These are phyloP conservation scores for Lecanosticta acicola DNA, from an alignment of 2,329 filamentous ascomycete species.

Conservation along the genomic window DNA sequence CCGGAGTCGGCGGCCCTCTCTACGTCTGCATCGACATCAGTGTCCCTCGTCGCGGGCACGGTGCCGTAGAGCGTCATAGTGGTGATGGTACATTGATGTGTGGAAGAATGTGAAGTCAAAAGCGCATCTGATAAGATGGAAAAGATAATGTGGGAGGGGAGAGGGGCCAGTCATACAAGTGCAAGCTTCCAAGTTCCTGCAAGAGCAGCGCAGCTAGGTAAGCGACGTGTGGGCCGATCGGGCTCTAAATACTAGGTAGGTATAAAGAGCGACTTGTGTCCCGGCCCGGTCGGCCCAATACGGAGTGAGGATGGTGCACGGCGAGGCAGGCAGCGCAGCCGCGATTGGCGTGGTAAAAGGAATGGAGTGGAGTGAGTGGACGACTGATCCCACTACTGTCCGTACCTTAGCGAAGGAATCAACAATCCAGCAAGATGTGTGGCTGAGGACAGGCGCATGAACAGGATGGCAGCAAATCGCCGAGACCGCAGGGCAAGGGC, in stretches of 20 bases:
- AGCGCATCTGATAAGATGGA: not conserved
- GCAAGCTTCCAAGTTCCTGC: not conserved
- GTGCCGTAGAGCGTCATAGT: slow-evolving; percentile 20
- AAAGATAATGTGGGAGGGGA: not conserved
- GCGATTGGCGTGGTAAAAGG: not conserved
- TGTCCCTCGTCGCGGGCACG: slow-evolving; percentile 7
- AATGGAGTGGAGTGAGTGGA: not conserved
- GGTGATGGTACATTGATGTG: not conserved
- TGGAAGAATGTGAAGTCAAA: not conserved
- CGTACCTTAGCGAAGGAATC: not conserved
- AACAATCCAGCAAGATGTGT: too few relatives aligned
- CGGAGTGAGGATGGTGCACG: not conserved
- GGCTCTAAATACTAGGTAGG: not conserved
- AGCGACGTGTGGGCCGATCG: not conserved
- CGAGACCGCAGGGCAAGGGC: too few relatives aligned
- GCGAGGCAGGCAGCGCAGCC: not conserved
- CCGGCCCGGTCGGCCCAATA: not conserved
- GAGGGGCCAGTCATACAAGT: slow-evolving; percentile 1
- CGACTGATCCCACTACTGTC: not conserved
- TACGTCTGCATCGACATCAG: slow-evolving; percentile 14
- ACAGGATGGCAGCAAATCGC: too few relatives aligned
- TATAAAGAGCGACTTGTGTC: too few relatives aligned
- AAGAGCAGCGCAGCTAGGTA: not conserved
- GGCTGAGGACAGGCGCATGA: too few relatives aligned
- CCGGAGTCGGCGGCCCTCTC: slow-evolving; percentile 14